Evolutionary conservation across 345 rosid species (phyloP).

Genomic region (Litchi chinensis): DNA sequence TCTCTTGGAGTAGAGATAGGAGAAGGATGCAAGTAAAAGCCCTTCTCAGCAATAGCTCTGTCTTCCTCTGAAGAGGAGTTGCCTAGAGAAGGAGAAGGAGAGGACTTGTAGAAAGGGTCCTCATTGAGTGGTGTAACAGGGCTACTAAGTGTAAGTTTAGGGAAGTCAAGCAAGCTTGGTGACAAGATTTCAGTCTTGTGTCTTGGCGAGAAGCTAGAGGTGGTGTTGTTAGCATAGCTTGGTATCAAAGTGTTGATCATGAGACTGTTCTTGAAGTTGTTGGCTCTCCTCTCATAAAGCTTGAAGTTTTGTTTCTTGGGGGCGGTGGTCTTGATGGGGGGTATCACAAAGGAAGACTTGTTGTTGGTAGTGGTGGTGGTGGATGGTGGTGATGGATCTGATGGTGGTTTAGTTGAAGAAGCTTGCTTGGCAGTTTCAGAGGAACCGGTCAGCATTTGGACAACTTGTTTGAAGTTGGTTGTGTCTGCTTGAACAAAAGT

Average conservation of each 20-base stretch:
- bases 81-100: conserved; percentile 66
- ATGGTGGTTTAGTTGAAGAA: conserved; percentile 27
- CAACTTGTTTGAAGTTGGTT: conserved; percentile 86
- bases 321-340: conserved; percentile 63
- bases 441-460: conserved; percentile 92
- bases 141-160: conserved; percentile 78
- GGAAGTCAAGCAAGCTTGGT: conserved; percentile 92
- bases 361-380: conserved; percentile 24
- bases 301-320: conserved; percentile 71
- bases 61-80: conserved; percentile 68
- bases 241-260: conserved; percentile 84
- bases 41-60: conserved; percentile 82
- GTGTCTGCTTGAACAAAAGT: conserved; percentile 95
- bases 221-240: conserved; percentile 31
- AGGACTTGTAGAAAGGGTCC: conserved; percentile 65
- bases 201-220: conserved; percentile 60
- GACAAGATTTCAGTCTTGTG: conserved; percentile 72
- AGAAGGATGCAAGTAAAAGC: conserved; percentile 86
- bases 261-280: conserved; percentile 73
- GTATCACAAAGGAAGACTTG: conserved; percentile 54
- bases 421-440: conserved; percentile 71
- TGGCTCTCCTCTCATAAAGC: conserved; percentile 90
- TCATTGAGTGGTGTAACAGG: conserved; percentile 81
- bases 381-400: conserved; percentile 41
- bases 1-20: conserved; percentile 92